phyloP scores from a whole-genome alignment of 768 basidiomycete species.

The Kwoniella europaea region DNA sequence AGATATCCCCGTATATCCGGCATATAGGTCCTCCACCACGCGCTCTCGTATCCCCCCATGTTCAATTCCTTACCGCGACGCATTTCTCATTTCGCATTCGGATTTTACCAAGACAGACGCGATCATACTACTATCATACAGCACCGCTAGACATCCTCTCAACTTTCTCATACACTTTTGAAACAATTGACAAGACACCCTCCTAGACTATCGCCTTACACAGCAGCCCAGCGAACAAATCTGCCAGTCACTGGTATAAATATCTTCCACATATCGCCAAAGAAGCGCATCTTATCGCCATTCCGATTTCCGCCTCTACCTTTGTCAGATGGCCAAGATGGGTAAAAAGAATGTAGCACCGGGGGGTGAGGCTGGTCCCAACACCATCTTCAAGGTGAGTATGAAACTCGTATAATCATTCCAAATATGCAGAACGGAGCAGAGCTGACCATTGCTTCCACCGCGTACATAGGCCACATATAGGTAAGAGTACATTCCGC shows the following conservation, averaged over 20 bases:
- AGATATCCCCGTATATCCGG: constrained; percentile 4
- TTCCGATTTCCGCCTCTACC: constrained; percentile 4
- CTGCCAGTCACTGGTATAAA: background rate
- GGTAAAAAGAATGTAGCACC: constrained; percentile 47
- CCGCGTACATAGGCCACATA: constrained; percentile 47
- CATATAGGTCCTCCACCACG: constrained; percentile 15
- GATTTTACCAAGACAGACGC: background rate
- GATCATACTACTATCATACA: background rate
- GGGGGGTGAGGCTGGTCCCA: constrained; percentile 46
- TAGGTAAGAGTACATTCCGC: constrained; percentile 40
- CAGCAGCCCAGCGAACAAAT: no score
- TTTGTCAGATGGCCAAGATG: constrained; percentile 29
- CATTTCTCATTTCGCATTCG: background rate
- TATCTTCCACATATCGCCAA: background rate
- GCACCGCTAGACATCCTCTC: background rate
- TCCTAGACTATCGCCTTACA: background rate
- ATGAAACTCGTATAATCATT: background rate
- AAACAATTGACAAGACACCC: background rate
- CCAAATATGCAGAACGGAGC: background rate
- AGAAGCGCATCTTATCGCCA: background rate
- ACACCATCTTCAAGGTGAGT: constrained; percentile 56
- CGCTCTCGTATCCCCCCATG: background rate
- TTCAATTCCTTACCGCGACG: background rate
- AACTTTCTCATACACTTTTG: background rate
- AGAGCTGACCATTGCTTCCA: constrained; percentile 15